A percentile compares a stretch with the other conserved stretches of the same genome.
Evolutionary conservation across 2,329 filamentous ascomycete genomes (phyloP).

Genomic region (Arthrobotrys musiformis): DNA sequence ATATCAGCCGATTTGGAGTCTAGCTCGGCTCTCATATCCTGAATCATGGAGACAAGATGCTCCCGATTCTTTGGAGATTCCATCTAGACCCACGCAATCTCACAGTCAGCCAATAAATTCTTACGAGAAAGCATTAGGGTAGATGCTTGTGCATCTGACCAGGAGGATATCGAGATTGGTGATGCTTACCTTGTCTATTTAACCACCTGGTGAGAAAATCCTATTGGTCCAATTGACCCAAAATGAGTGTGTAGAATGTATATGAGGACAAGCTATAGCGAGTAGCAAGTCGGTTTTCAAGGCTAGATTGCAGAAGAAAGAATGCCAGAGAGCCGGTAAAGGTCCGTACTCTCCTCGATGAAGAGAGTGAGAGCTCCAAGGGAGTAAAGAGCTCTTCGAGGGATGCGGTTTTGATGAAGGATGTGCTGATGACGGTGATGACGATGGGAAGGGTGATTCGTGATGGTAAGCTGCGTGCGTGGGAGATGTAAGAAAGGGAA

Average conservation of each 20-base stretch:
- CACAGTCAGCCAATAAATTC: not conserved
- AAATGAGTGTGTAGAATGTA: not conserved
- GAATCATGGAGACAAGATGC: slow-evolving; percentile 29
- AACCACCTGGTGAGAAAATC: not conserved
- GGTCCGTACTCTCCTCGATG: not conserved
- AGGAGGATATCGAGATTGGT: not conserved
- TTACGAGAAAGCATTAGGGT: not conserved
- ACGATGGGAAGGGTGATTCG: not conserved
- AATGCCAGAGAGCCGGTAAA: not conserved
- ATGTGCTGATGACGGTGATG: not conserved
- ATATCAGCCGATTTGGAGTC: slow-evolving; percentile 33
- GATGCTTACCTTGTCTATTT: not conserved
- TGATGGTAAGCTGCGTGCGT: not conserved
- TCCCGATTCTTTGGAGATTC: not conserved
- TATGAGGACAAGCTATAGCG: not conserved
- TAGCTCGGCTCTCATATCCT: slow-evolving; percentile 29
- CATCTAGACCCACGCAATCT: slow-evolving; percentile 30
- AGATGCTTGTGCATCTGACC: not conserved
- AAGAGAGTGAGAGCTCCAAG: not conserved
- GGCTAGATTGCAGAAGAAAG: not conserved
- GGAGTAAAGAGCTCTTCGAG: not conserved
- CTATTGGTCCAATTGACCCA: not conserved
- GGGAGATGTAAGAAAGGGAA: not conserved
- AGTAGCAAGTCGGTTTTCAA: not conserved
- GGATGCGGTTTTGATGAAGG: not conserved